Evolutionary conservation across 768 basidiomycete species (phyloP), one percentile per base, ranked within the genome.

Genomic region (Antrodiella citrinella): DNA sequence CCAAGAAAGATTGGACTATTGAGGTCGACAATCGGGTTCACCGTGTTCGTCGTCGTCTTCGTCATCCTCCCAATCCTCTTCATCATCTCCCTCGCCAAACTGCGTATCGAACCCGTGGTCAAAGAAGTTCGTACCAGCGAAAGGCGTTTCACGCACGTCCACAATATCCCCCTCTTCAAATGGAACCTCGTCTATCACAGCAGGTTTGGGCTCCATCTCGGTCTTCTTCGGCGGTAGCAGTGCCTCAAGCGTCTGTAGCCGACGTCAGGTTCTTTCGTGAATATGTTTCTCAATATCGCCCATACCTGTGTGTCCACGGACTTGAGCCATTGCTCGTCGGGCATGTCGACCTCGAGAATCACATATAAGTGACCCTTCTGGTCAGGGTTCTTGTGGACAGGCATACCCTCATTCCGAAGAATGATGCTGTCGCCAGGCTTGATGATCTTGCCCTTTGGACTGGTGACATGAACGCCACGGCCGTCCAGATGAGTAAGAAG

Each of bases 401-500:
- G 92, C 92, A 97, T 94, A 35, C 95, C 94, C 67, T 97, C 93
- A 10, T 82, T 84, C 2, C 81, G 76, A 30, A 96, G 60, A 15
- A 85, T 72, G 52, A 93, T 86, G 19, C 81, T 79, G 55, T 86
- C 81, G 10, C 82, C 81, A 3, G 82, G 75, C 53, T 81, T 80
- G 61, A 94, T 77, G 23, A 93, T 79, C 63, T 84, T 86, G 5
- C 84, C 81, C 0, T 78, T 73, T 3, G 88, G 88, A 56, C 80
- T 84, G 0, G 80, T 69, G 11, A 96, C 78, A 30, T 80, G 81
- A 47, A 97, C 75, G n/a, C 92, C 92, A 12, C 92, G 81, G 9
- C 93, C 93, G 61, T 99, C 95, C 24, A 99, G 74, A 64, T 99
- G 95, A 4, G 84, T 88, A 51, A 99, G 71, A 20, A 96, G 69